Evolutionary conservation across 306 rosid genomes (phyloP).

Genomic region (Vigna reflexopilosa): DNA sequence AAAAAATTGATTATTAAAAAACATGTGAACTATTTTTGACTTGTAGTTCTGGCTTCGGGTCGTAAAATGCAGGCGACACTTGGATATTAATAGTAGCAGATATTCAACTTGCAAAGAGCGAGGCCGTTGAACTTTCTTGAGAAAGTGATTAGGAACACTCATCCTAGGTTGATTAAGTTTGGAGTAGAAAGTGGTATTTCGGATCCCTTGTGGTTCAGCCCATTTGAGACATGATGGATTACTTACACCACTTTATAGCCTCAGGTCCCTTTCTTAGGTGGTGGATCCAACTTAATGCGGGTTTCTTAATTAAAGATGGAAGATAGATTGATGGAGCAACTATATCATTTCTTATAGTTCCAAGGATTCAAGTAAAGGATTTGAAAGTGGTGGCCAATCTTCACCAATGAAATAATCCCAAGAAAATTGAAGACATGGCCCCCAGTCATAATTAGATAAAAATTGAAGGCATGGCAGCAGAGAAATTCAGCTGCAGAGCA

Average conservation of each 20-base stretch:
- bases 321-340: not conserved
- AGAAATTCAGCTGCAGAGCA: no score
- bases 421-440: not conserved
- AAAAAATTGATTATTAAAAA: not conserved
- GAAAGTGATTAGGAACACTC: slow-evolving; percentile 34
- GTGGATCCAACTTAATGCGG: slow-evolving; percentile 1
- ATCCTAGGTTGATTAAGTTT: slow-evolving; percentile 11
- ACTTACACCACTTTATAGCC: slow-evolving; percentile 12
- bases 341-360: not conserved
- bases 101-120: not conserved
- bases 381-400: slow-evolving; percentile 23
- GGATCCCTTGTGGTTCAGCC: slow-evolving; percentile 15
- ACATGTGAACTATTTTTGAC: not conserved
- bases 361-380: slow-evolving; percentile 38
- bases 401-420: slow-evolving; percentile 3
- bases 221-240: slow-evolving; percentile 12
- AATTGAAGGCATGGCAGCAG: not conserved
- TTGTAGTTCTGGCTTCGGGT: no score
- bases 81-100: slow-evolving; percentile 17
- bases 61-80: not conserved
- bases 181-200: slow-evolving; percentile 26
- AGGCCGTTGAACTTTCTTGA: slow-evolving; percentile 6
- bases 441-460: slow-evolving; percentile 2
- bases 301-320: slow-evolving; percentile 31
- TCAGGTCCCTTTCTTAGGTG: slow-evolving; percentile 7